phyloP scores from a whole-genome alignment of 768 basidiomycete genomes.

The Fomitopsis serialis region DNA sequence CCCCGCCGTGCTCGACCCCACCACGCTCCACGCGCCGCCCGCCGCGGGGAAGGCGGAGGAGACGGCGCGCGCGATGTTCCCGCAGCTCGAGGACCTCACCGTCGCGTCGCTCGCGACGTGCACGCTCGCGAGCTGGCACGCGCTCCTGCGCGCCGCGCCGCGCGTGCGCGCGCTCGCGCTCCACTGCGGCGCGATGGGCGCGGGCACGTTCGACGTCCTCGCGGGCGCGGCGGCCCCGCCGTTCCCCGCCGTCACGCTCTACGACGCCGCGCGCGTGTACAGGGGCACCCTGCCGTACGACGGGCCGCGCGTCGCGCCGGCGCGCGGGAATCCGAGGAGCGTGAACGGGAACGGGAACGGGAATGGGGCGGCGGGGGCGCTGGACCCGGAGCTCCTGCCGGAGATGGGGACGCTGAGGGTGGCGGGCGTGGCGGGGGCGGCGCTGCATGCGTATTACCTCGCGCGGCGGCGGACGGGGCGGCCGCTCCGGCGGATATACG shows the following conservation, averaged over 20 bases:
- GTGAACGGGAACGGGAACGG: background rate
- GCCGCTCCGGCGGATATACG: constrained; percentile 13
- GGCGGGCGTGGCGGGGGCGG: constrained; percentile 8
- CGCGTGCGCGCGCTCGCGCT: constrained; percentile 36
- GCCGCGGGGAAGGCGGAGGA: background rate
- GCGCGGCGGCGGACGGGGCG: constrained; percentile 12
- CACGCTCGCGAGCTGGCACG: constrained; percentile 16
- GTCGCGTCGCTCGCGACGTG: constrained; percentile 20
- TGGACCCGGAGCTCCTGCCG: constrained; percentile 12
- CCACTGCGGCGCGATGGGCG: constrained; percentile 32
- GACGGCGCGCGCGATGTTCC: constrained; percentile 15
- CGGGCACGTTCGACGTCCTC: constrained; percentile 15
- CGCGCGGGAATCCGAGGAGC: background rate
- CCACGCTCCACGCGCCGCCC: constrained; percentile 1
- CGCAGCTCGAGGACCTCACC: constrained; percentile 19
- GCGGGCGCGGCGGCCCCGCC: background rate
- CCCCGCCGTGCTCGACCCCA: background rate
- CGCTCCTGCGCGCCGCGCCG: constrained; percentile 23
- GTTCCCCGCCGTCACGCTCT: background rate
- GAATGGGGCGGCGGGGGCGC: background rate
- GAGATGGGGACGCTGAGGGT: constrained; percentile 12
- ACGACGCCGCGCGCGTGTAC: background rate
- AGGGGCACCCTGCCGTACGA: too few species aligned
- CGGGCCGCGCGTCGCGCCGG: background rate
- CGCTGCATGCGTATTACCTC: constrained; percentile 8